Evolutionary conservation across 495 filamentous ascomycete species (phyloP), one percentile per base, ranked within the genome.

Genomic region (Xylaria bambusicola): DNA sequence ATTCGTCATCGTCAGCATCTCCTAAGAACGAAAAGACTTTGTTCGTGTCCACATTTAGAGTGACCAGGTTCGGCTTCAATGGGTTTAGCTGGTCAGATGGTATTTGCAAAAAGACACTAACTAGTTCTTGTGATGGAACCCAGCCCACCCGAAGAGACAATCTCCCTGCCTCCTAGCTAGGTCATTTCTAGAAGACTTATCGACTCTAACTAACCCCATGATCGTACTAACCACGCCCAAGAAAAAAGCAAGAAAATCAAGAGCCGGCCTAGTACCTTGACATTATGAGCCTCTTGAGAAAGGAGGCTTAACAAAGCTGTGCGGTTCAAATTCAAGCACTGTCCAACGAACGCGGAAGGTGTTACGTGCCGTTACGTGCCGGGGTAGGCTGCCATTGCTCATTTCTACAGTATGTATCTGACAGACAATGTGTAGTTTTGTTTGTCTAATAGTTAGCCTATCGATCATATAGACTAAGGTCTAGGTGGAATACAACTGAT

Each of bases 241-340:
- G n/a, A n/a, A n/a, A n/a, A n/a, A n/a, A n/a, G n/a, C n/a, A n/a
- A n/a, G n/a, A n/a, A n/a, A 8, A 49, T 2, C 33, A 20, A 57
- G 12, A 29, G 23, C 18, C 36, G 42, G 38, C 52, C 44, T 29
- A 44, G 52, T 38, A 54, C n/a, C 20, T 10, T 26, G 17, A 33
- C 52, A 20, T 26, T 38, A 44, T 26, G 10, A 8, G n/a, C 38
- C 15, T 7, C 24, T 17, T 23, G 41, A n/a, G 36, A 54, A 23
- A 21, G 31, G 38, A 31, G 50, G 52, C 52, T 54, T 54, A 54
- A 5, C 52, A 29, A 54, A 53, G 40, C 23, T 42, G 23, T 38
- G 21, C 3, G 10, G 40, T 44, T 23, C 36, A 13, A 38, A 15
- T 6, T 13, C 36, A 38, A 15, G 12, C 6, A 38, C 36, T 15